phyloP scores from a whole-genome alignment of 371 early-diverging fungal species.

The Mortierella sp. region DNA sequence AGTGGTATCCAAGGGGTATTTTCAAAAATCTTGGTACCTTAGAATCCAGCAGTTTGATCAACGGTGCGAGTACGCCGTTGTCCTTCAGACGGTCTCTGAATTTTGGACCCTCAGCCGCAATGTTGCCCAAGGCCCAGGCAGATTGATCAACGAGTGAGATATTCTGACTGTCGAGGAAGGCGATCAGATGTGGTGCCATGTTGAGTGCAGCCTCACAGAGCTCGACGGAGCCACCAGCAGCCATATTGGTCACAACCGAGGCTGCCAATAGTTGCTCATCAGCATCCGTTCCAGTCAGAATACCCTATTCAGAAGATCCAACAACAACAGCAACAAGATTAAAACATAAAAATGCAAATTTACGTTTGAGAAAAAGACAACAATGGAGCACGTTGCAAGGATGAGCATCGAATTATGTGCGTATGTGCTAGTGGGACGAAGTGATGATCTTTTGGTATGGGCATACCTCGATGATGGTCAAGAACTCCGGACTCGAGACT shows the following conservation, averaged over 20 bases:
- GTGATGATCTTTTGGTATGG: too few species aligned
- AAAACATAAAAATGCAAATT: neutral
- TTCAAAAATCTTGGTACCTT: conserved; percentile 36
- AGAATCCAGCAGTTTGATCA: conserved; percentile 66
- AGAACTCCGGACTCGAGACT: conserved; percentile 33
- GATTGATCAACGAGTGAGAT: conserved; percentile 78
- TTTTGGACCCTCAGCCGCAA: conserved; percentile 74
- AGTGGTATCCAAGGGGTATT: neutral
- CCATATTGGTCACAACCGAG: conserved; percentile 76
- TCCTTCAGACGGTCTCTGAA: conserved; percentile 66
- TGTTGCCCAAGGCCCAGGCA: conserved; percentile 79
- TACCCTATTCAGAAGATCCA: conserved; percentile 23
- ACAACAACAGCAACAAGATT: neutral
- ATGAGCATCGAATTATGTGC: too few species aligned
- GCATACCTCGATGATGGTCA: conserved; percentile 36
- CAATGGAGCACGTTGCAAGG: too few species aligned
- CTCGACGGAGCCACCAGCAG: conserved; percentile 58
- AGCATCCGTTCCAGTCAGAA: conserved; percentile 59
- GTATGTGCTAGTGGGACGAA: neutral
- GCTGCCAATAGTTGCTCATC: conserved; percentile 75
- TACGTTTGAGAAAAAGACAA: too few species aligned
- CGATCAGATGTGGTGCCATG: conserved; percentile 70
- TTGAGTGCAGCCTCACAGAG: conserved; percentile 67
- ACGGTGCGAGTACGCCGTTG: conserved; percentile 69
- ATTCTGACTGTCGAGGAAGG: conserved; percentile 65